Conservation (phyloP, 495 filamentous ascomycete genomes). For the Pyrenopolyporus hunteri region DNA sequence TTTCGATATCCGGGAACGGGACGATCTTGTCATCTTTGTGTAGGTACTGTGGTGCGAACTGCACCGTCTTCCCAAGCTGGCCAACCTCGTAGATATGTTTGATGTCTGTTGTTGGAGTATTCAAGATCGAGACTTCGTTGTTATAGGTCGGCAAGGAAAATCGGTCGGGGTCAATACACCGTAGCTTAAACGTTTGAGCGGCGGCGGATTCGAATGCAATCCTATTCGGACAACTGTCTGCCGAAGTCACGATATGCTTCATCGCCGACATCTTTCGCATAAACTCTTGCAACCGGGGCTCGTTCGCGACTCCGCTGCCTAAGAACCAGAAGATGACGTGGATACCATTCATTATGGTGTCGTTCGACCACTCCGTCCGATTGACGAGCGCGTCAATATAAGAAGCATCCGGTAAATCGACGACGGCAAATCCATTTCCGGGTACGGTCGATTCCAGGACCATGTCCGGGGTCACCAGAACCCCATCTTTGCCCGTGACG, state of each 20-base stretch:
- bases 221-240: constrained; percentile 73
- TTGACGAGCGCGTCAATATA: constrained; percentile 71
- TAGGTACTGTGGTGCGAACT: constrained; percentile 69
- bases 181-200: constrained; percentile 65
- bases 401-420: constrained; percentile 73
- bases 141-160: constrained; percentile 72
- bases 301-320: constrained; percentile 65
- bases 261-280: constrained; percentile 64
- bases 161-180: constrained; percentile 68
- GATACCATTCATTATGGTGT: constrained; percentile 68
- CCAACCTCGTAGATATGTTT: constrained; percentile 33
- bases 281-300: constrained; percentile 69
- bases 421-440: constrained; percentile 69
- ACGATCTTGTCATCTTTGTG: constrained; percentile 57
- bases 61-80: constrained; percentile 53
- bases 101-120: constrained; percentile 7
- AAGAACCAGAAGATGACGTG: constrained; percentile 81
- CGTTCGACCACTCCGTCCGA: constrained; percentile 74
- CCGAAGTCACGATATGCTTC: constrained; percentile 77
- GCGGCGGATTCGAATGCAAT: constrained; percentile 70
- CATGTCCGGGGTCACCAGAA: constrained; percentile 61
- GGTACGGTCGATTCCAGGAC: constrained; percentile 48
- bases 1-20: constrained; percentile 59
- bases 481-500: constrained; percentile 60
- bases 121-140: constrained; percentile 40